Percentiles rank a stretch among this genome's conserved stretches.
Evolutionary conservation across 2,329 filamentous ascomycete species (phyloP).

Genomic region (Cercospora nicotianae): DNA sequence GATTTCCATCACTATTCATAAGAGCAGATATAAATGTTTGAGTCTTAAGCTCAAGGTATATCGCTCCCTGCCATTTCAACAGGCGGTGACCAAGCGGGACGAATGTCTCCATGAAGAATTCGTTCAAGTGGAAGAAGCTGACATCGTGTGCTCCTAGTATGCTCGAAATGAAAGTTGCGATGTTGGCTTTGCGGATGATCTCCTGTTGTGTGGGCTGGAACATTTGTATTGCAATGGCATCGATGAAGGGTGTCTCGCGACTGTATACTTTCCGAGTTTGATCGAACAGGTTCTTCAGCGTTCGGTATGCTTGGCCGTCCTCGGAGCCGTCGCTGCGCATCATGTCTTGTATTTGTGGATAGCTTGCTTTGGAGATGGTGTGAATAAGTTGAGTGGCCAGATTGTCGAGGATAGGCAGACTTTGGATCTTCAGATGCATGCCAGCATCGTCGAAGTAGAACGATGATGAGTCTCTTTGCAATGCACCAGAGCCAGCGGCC

Average conservation of each 20-base stretch:
- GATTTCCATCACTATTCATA: slow-evolving; percentile 56
- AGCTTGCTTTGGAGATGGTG: slow-evolving; percentile 57
- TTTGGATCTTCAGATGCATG: slow-evolving; percentile 57
- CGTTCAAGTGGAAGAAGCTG: slow-evolving; percentile 63
- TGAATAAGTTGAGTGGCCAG: slow-evolving; percentile 60
- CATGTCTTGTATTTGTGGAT: slow-evolving; percentile 58
- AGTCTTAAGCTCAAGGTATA: slow-evolving; percentile 66
- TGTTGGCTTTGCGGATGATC: slow-evolving; percentile 63
- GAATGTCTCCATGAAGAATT: slow-evolving; percentile 64
- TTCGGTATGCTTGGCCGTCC: slow-evolving; percentile 60
- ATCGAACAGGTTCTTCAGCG: slow-evolving; percentile 62
- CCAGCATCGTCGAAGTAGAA: slow-evolving; percentile 44
- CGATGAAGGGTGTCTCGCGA: slow-evolving; percentile 55
- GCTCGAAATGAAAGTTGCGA: slow-evolving; percentile 64
- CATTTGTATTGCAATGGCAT: slow-evolving; percentile 41
- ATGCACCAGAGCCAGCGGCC: not conserved
- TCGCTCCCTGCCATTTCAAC: slow-evolving; percentile 59
- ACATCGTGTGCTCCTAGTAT: slow-evolving; percentile 63
- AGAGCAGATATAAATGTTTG: slow-evolving; percentile 65
- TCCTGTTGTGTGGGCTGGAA: slow-evolving; percentile 52
- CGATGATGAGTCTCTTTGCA: slow-evolving; percentile 17
- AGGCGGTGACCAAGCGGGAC: slow-evolving; percentile 60
- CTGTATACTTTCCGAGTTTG: slow-evolving; percentile 64
- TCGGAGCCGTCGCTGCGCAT: slow-evolving; percentile 45
- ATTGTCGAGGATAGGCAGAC: slow-evolving; percentile 62